Base-by-base conservation (phyloP, 495 filamentous ascomycete species). In the Penicillium verhagenii region DNA sequence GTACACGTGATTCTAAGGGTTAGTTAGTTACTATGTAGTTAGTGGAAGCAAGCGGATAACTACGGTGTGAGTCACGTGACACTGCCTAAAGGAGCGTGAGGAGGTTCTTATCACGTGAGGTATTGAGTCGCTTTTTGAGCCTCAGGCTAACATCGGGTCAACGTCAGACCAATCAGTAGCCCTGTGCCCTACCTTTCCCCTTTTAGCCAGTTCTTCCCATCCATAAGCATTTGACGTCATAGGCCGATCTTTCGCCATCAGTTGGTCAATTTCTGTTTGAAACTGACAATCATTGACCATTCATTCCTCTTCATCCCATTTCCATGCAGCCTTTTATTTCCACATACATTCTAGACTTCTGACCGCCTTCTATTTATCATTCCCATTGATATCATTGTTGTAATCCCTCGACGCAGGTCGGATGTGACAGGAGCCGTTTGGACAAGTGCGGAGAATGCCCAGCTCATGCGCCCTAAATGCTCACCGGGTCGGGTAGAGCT, bases 1-100 rank as follows among this genome's bases (percentile, higher is more conserved):
- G 2, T 1, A 10, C 46, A 48, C 46, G 46, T 48, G 43, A 42
- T 11, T n/a, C n/a, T n/a, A n/a, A n/a, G n/a, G n/a, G n/a, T n/a
- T n/a, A n/a, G n/a, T n/a, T n/a, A n/a, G n/a, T n/a, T n/a, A n/a
- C n/a, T n/a, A n/a, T n/a, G n/a, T n/a, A n/a, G n/a, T n/a, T n/a
- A n/a, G n/a, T n/a, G n/a, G n/a, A n/a, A n/a, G n/a, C n/a, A n/a
- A n/a, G n/a, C n/a, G n/a, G n/a, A n/a, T n/a, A n/a, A n/a, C n/a
- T n/a, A n/a, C n/a, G n/a, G n/a, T n/a, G n/a, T n/a, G n/a, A n/a
- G 42, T 58, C 61, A 65, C 50, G 50, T 64, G 56, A 61, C 26
- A 14, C 31, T 16, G n/a, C n/a, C n/a, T n/a, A n/a, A n/a, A n/a
- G n/a, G n/a, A n/a, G n/a, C n/a, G n/a, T n/a, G n/a, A n/a, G n/a